Percentiles rank a stretch among this genome's conserved stretches.
Conservation (phyloP, 768 basidiomycete genomes). For the Candolleomyces aberdarensis region DNA sequence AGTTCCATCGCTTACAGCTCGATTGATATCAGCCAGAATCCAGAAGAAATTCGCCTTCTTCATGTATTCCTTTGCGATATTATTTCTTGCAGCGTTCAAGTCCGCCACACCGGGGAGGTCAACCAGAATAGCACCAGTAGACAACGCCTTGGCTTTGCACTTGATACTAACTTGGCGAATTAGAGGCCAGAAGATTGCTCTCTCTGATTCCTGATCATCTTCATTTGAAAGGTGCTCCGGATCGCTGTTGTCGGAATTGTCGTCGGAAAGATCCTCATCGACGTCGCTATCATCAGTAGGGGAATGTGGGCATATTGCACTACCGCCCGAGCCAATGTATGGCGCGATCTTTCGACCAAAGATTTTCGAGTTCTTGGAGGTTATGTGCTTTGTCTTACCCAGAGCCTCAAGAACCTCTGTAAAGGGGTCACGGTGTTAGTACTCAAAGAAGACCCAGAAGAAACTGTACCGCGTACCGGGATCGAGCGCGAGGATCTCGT, state of each 20-base stretch:
- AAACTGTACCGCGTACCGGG: slow-evolving; percentile 29
- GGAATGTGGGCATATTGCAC: neutral
- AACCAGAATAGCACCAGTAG: slow-evolving; percentile 57
- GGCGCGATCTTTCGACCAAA: slow-evolving; percentile 54
- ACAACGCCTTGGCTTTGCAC: slow-evolving; percentile 47
- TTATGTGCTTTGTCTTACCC: slow-evolving; percentile 51
- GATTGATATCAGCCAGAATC: slow-evolving; percentile 59
- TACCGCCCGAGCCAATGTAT: slow-evolving; percentile 59
- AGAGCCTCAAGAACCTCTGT: slow-evolving; percentile 44
- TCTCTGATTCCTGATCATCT: slow-evolving; percentile 13
- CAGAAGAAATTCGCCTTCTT: slow-evolving; percentile 61
- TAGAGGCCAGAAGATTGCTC: slow-evolving; percentile 56
- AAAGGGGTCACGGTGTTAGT: neutral
- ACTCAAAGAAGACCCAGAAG: neutral
- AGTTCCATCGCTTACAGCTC: slow-evolving; percentile 63
- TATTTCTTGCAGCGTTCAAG: slow-evolving; percentile 60
- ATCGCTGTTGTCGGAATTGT: neutral
- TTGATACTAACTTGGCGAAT: slow-evolving; percentile 61
- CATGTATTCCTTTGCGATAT: slow-evolving; percentile 63
- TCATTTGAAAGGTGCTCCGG: neutral
- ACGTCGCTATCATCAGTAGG: slow-evolving; percentile 36
- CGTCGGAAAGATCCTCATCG: slow-evolving; percentile 12
- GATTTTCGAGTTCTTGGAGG: slow-evolving; percentile 43
- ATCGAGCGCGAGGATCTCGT: slow-evolving; percentile 49
- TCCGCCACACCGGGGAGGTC: slow-evolving; percentile 67